Percentiles rank a stretch among this genome's conserved stretches.
These are phyloP conservation scores for Anisogramma anomala DNA, from an alignment of 2,329 filamentous ascomycete genomes.

Conservation along the genomic window DNA sequence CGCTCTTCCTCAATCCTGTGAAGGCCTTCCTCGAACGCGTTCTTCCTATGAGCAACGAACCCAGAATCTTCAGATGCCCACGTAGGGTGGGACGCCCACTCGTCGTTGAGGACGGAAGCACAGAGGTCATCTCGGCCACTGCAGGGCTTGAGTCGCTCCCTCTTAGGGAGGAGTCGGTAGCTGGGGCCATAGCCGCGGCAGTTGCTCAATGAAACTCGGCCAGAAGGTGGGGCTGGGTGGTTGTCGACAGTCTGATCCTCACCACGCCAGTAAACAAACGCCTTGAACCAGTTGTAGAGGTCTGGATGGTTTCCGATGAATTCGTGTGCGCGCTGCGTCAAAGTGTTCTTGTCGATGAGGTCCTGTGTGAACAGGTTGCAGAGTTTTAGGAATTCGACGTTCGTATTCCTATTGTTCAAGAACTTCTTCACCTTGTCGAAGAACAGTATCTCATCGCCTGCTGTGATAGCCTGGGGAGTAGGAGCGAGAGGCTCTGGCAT, in stretches of 20 bases:
- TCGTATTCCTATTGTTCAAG: conserved; percentile 80
- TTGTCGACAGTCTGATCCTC: conserved; percentile 72
- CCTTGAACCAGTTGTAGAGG: conserved; percentile 78
- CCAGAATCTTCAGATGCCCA: conserved; percentile 98
- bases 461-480: conserved; percentile 59
- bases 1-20: conserved; percentile 96
- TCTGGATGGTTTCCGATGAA: conserved; percentile 87
- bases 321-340: conserved; percentile 69
- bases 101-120: conserved; percentile 84
- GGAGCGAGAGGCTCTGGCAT: conserved; percentile 81
- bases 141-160: conserved; percentile 83
- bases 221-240: conserved; percentile 60
- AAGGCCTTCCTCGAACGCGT: conserved; percentile 83
- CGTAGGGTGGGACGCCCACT: conserved; percentile 96
- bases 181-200: conserved; percentile 93
- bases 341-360: conserved; percentile 72
- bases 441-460: conserved; percentile 77
- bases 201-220: conserved; percentile 84
- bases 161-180: conserved; percentile 81
- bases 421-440: conserved; percentile 97
- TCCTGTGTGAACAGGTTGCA: conserved; percentile 93
- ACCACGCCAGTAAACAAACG: conserved; percentile 67
- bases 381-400: conserved; percentile 93
- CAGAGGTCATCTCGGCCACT: conserved; percentile 93
- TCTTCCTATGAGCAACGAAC: conserved; percentile 96